Percentiles rank a stretch among this genome's conserved stretches.
Evolutionary conservation across 2,329 filamentous ascomycete species (phyloP).

Genomic region (Bipolaris sorokiniana): DNA sequence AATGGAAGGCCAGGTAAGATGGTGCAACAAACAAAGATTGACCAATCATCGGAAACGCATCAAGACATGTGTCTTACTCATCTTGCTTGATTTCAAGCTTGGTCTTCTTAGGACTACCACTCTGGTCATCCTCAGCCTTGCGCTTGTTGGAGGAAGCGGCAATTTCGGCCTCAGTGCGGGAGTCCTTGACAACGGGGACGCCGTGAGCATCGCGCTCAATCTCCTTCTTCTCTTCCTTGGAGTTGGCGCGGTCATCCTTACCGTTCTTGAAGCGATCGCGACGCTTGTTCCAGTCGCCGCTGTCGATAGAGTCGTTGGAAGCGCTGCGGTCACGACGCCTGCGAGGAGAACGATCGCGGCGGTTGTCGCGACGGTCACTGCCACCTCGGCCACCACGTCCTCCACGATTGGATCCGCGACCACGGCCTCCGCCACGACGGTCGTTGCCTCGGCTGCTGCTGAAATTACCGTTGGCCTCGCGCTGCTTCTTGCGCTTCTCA

Average conservation of each 20-base stretch:
- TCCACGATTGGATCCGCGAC: slow-evolving; percentile 38
- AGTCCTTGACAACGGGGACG: slow-evolving; percentile 37
- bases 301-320: slow-evolving; percentile 27
- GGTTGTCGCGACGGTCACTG: slow-evolving; percentile 25
- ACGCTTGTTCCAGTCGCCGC: slow-evolving; percentile 38
- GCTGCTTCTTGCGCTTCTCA: slow-evolving; percentile 17
- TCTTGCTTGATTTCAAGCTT: slow-evolving; percentile 48
- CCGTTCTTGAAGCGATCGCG: slow-evolving; percentile 46
- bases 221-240: slow-evolving; percentile 31
- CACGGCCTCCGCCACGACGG: slow-evolving; percentile 38
- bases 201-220: slow-evolving; percentile 35
- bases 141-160: slow-evolving; percentile 38
- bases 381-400: slow-evolving; percentile 28
- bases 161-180: slow-evolving; percentile 22
- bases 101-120: slow-evolving; percentile 38
- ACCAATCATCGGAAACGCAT: neutral
- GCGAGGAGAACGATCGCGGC: slow-evolving; percentile 34
- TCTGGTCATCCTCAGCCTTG: slow-evolving; percentile 38
- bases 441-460: slow-evolving; percentile 37
- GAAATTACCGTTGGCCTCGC: slow-evolving; percentile 36
- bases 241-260: slow-evolving; percentile 31
- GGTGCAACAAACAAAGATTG: neutral
- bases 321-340: slow-evolving; percentile 34
- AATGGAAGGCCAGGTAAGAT: neutral
- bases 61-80: slow-evolving; percentile 19